Percentiles rank a stretch among this genome's conserved stretches.
Conservation (phyloP, 73 alveolate species). For the Chromera velia region DNA sequence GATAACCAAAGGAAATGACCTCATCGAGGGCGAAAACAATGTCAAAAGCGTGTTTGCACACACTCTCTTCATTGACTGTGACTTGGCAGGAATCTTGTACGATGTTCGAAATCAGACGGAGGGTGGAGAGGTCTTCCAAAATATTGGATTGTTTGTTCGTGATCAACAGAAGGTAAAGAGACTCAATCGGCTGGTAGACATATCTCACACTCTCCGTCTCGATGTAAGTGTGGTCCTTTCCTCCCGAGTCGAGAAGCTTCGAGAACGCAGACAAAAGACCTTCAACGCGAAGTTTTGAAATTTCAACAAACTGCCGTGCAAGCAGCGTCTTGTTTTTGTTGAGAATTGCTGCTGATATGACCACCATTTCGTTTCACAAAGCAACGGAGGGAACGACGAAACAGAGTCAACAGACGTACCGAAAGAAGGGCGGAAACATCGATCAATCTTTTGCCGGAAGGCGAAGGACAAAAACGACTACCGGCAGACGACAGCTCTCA, state of each 20-base stretch:
- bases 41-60: constrained; percentile 76
- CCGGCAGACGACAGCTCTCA: too few species aligned
- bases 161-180: constrained; percentile 66
- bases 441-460: too few species aligned
- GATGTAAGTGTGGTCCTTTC: constrained; percentile 73
- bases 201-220: constrained; percentile 77
- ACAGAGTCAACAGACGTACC: background rate
- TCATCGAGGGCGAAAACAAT: constrained; percentile 80
- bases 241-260: constrained; percentile 69
- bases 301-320: constrained; percentile 78
- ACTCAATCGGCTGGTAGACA: constrained; percentile 83
- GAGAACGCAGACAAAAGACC: constrained; percentile 82
- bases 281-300: constrained; percentile 77
- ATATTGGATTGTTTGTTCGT: constrained; percentile 79
- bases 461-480: too few species aligned
- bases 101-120: constrained; percentile 64
- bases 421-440: background rate
- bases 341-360: constrained; percentile 72
- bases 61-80: constrained; percentile 65
- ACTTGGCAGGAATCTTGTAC: constrained; percentile 57
- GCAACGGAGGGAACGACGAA: background rate
- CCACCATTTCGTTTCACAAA: constrained; percentile 61
- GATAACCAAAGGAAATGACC: constrained; percentile 66
- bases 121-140: constrained; percentile 77
- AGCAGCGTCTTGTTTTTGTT: constrained; percentile 71